Percentiles rank a stretch among this genome's conserved stretches.
Conservation (phyloP, 1,139 yeast genomes). For the Candida mesenterica region DNA sequence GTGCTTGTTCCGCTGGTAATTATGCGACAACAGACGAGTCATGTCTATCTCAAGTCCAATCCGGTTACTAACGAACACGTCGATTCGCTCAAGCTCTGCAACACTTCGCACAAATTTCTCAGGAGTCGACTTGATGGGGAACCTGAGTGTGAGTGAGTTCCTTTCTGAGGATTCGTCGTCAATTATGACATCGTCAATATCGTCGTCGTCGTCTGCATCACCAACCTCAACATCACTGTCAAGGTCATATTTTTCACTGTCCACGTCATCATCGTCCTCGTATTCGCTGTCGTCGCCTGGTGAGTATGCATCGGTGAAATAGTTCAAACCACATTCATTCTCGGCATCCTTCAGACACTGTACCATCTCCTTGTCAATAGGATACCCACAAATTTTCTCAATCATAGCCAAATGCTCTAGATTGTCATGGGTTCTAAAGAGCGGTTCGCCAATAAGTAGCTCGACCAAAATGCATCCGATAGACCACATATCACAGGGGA, state of each 20-base stretch:
- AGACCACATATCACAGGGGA: conserved; percentile 95
- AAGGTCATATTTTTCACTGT: conserved; percentile 22
- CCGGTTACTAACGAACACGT: conserved; percentile 41
- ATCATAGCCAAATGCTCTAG: conserved; percentile 93
- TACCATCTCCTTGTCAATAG: conserved; percentile 40
- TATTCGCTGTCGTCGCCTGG: conserved; percentile 15
- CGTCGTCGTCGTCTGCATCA: conserved; percentile 15
- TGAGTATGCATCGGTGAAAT: conserved; percentile 32
- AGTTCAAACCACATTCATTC: conserved; percentile 45
- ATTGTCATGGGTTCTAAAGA: conserved; percentile 93
- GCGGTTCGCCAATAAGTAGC: conserved; percentile 90
- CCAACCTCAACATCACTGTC: conserved; percentile 33
- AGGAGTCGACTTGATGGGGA: conserved; percentile 40
- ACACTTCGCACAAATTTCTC: conserved; percentile 54
- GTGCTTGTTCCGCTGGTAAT: conserved; percentile 42
- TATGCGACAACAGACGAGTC: conserved; percentile 39
- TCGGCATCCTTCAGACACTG: conserved; percentile 33
- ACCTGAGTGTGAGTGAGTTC: conserved; percentile 29
- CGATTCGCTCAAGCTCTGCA: conserved; percentile 49
- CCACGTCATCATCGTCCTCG: conserved; percentile 22
- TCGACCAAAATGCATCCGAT: conserved; percentile 93
- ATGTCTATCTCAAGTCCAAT: conserved; percentile 43
- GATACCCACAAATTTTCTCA: conserved; percentile 65
- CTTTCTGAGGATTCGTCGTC: conserved; percentile 29
- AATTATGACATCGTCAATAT: conserved; percentile 27